Evolutionary conservation across 257 asterid species (phyloP).

Genomic region (Striga asiatica): DNA sequence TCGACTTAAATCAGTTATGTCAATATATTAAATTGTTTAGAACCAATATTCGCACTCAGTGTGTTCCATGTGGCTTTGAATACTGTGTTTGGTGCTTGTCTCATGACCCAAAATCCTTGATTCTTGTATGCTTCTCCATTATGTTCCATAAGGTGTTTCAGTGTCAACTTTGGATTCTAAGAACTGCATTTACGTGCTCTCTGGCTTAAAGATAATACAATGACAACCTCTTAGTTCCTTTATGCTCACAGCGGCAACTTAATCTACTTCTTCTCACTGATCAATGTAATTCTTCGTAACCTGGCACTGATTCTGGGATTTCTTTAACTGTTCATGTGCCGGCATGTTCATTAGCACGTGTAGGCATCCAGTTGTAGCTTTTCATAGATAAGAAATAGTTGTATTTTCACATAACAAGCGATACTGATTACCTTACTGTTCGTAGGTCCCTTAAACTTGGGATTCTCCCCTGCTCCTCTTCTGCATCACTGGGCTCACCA

Average conservation of each 20-base stretch:
- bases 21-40: too few relatives aligned
- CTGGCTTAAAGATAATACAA: not conserved
- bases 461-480: conserved; percentile 37
- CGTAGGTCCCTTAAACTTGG: conserved; percentile 83
- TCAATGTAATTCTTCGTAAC: not conserved
- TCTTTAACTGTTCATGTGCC: not conserved
- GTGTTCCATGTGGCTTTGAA: not conserved
- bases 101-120: not conserved
- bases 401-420: not conserved
- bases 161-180: not conserved
- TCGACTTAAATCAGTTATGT: not conserved
- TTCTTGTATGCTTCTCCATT: not conserved
- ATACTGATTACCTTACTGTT: conserved; percentile 1
- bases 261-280: not conserved
- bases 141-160: not conserved
- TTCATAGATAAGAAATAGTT: conserved; percentile 5
- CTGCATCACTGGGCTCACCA: conserved; percentile 32
- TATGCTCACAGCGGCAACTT: not conserved
- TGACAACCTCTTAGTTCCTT: not conserved
- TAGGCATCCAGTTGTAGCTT: conserved; percentile 2
- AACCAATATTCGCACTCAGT: not conserved
- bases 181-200: not conserved
- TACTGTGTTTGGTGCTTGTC: not conserved
- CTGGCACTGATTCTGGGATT: conserved; percentile 4
- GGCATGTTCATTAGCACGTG: conserved; percentile 4